Evolutionary conservation across 2,329 filamentous ascomycete genomes (phyloP).

Genomic region (Fusarium sp.): DNA sequence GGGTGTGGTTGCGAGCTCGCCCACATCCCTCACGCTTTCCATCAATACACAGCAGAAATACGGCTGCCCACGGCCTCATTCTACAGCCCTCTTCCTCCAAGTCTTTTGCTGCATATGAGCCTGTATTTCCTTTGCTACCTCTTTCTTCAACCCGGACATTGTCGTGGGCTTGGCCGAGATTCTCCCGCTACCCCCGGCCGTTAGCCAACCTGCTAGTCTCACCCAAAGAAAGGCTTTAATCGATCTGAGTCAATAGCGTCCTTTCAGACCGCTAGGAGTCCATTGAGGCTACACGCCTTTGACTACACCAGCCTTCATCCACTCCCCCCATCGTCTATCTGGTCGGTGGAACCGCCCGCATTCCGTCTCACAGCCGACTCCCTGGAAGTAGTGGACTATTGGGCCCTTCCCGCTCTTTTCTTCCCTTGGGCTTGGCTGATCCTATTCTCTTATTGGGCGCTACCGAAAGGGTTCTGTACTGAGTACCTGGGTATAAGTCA

Average conservation of each 20-base stretch:
- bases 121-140: neutral
- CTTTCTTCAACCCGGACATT: neutral
- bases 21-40: constrained; percentile 10
- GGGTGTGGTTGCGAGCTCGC: constrained; percentile 16
- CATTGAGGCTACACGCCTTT: constrained; percentile 17
- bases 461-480: constrained; percentile 11
- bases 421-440: constrained; percentile 31
- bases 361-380: constrained; percentile 38
- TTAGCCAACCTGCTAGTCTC: constrained; percentile 7
- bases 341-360: constrained; percentile 40
- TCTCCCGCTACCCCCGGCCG: neutral
- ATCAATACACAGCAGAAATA: constrained; percentile 8
- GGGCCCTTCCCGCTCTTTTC: constrained; percentile 30
- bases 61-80: constrained; percentile 6
- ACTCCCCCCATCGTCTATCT: constrained; percentile 29
- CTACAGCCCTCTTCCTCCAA: neutral
- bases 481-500: constrained; percentile 38
- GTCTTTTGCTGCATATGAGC: neutral
- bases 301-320: constrained; percentile 22
- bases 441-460: constrained; percentile 31
- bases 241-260: constrained; percentile 13
- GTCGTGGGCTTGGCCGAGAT: neutral
- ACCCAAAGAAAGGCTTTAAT: constrained; percentile 7
- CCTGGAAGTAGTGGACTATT: constrained; percentile 38
- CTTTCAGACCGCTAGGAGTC: constrained; percentile 7